phyloP scores from a whole-genome alignment of 192 early-diverging fungal genomes.

The Lobosporangium transversale region DNA sequence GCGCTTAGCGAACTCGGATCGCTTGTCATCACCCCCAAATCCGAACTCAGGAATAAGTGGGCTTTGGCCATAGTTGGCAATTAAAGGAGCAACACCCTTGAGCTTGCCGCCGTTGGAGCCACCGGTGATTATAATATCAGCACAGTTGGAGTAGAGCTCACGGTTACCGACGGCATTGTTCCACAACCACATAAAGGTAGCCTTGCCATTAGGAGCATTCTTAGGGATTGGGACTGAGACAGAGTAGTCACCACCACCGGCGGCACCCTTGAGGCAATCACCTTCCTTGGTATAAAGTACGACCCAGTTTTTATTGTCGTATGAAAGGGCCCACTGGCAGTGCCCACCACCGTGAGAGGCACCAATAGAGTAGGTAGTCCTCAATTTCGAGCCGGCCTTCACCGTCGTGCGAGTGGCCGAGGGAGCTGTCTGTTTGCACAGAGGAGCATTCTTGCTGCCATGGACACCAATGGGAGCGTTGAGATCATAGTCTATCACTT shows the following conservation, averaged over 20 bases:
- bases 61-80: slow-evolving; percentile 53
- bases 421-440: slow-evolving; percentile 60
- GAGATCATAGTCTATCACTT: slow-evolving; percentile 55
- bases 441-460: slow-evolving; percentile 14
- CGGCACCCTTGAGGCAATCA: slow-evolving; percentile 49
- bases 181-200: slow-evolving; percentile 68
- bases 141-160: slow-evolving; percentile 81
- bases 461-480: slow-evolving; percentile 52
- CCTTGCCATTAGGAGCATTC: slow-evolving; percentile 43
- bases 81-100: slow-evolving; percentile 50
- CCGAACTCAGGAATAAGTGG: slow-evolving; percentile 52
- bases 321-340: slow-evolving; percentile 74
- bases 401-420: slow-evolving; percentile 41
- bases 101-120: slow-evolving; percentile 50
- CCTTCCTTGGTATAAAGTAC: slow-evolving; percentile 66
- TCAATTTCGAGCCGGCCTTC: slow-evolving; percentile 61
- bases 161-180: slow-evolving; percentile 76
- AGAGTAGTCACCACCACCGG: slow-evolving; percentile 4
- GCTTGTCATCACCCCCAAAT: slow-evolving; percentile 23
- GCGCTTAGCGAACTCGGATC: slow-evolving; percentile 6
- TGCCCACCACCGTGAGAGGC: slow-evolving; percentile 73
- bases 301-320: slow-evolving; percentile 68
- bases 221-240: slow-evolving; percentile 51
- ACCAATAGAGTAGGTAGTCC: slow-evolving; percentile 59
- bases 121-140: slow-evolving; percentile 68